Conservation (phyloP, 2,329 filamentous ascomycete species). For the Aspergillus thermomutatus region DNA sequence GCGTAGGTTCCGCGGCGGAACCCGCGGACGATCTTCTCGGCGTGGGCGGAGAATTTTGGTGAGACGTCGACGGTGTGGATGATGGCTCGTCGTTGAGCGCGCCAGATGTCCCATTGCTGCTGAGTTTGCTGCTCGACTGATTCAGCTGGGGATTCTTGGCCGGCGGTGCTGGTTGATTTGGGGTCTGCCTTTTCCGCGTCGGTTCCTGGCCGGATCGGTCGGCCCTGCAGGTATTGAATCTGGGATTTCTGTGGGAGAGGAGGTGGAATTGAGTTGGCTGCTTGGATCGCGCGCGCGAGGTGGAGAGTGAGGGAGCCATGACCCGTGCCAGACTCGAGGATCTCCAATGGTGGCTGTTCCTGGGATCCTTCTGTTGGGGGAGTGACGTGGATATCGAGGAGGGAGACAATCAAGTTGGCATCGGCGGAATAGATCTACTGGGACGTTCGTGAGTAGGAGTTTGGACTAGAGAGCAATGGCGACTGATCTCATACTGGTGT, state of each 20-base stretch:
- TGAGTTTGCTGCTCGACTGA: constrained; percentile 16
- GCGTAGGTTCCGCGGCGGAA: constrained; percentile 70
- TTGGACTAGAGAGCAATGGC: constrained; percentile 12
- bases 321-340: constrained; percentile 82
- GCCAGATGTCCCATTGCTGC: constrained; percentile 45
- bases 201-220: constrained; percentile 15
- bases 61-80: constrained; percentile 71
- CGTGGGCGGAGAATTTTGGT: constrained; percentile 59
- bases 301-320: constrained; percentile 76
- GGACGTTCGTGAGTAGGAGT: constrained; percentile 13
- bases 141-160: neutral
- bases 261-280: constrained; percentile 59
- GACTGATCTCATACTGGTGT: constrained; percentile 59
- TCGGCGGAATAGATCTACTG: constrained; percentile 69
- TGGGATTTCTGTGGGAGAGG: constrained; percentile 37
- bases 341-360: constrained; percentile 56
- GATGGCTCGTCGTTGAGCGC: constrained; percentile 60
- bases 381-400: constrained; percentile 69
- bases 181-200: constrained; percentile 20
- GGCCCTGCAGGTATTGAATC: constrained; percentile 27
- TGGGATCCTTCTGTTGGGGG: constrained; percentile 29
- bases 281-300: constrained; percentile 71
- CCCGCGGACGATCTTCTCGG: constrained; percentile 60
- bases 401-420: constrained; percentile 69
- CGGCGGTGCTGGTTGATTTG: neutral